These are phyloP conservation scores for Paraurostyla sp. DNA, from an alignment of 73 alveolate species.

Conservation along the genomic window DNA sequence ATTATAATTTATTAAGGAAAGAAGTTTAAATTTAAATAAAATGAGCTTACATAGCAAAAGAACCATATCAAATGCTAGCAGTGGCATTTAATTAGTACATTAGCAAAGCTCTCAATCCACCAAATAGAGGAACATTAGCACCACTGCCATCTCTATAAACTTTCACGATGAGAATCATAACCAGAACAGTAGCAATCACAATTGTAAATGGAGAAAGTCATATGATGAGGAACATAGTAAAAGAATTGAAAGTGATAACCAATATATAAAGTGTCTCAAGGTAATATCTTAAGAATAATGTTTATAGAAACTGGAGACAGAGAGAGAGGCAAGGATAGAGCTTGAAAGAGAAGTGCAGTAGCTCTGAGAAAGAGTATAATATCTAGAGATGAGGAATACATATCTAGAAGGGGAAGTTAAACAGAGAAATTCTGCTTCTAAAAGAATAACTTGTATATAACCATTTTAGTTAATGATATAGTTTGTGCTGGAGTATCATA, in stretches of 20 bases:
- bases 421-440: slow-evolving; percentile 33
- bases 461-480: background rate
- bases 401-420: slow-evolving; percentile 39
- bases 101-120: background rate
- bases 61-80: background rate
- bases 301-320: slow-evolving; percentile 1
- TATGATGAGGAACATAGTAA: slow-evolving; percentile 22
- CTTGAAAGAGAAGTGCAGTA: background rate
- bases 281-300: background rate
- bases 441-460: slow-evolving; percentile 12
- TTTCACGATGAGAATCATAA: no score
- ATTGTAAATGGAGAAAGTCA: background rate
- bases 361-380: slow-evolving; percentile 27
- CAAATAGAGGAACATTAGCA: no score
- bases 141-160: no score
- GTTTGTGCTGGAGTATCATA: slow-evolving; percentile 42
- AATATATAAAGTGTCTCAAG: background rate
- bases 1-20: background rate
- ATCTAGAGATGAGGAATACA: slow-evolving; percentile 30
- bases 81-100: background rate
- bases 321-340: background rate
- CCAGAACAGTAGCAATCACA: background rate
- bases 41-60: background rate
- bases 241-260: slow-evolving; percentile 7
- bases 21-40: slow-evolving; percentile 47